These are phyloP conservation scores for Naumovozyma dairenensis DNA, from an alignment of 805 yeast species.

Conservation along the genomic window DNA sequence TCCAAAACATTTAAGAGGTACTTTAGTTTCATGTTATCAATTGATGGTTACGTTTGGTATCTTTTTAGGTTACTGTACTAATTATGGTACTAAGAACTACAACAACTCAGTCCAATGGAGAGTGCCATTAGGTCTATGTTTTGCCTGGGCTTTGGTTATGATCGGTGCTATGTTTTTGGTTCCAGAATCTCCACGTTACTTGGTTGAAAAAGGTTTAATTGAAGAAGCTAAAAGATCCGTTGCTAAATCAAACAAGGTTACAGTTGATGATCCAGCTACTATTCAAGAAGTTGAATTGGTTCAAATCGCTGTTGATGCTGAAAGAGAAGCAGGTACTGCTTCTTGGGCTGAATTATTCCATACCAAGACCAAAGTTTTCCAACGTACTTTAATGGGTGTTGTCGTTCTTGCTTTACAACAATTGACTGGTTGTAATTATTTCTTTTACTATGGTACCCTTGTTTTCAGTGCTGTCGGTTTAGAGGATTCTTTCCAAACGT, in stretches of 20 bases:
- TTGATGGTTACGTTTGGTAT: constrained; percentile 62
- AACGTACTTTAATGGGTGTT: constrained; percentile 37
- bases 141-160: constrained; percentile 34
- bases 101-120: constrained; percentile 69
- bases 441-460: constrained; percentile 53
- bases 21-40: constrained; percentile 47
- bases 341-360: constrained; percentile 37
- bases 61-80: constrained; percentile 65
- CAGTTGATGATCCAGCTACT: constrained; percentile 37
- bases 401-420: constrained; percentile 50
- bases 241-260: constrained; percentile 41
- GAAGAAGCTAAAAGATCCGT: constrained; percentile 47
- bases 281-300: constrained; percentile 41
- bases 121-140: constrained; percentile 51
- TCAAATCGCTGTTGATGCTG: constrained; percentile 46
- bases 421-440: constrained; percentile 50
- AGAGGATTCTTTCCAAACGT: constrained; percentile 42
- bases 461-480: constrained; percentile 49
- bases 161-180: constrained; percentile 34
- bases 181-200: constrained; percentile 66
- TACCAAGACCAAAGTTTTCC: constrained; percentile 50
- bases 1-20: constrained; percentile 46
- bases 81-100: constrained; percentile 50
- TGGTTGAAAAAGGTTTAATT: constrained; percentile 40
- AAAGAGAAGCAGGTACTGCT: constrained; percentile 48